phyloP scores from a whole-genome alignment of 169 alveolate species.

The Babesia bovis region DNA sequence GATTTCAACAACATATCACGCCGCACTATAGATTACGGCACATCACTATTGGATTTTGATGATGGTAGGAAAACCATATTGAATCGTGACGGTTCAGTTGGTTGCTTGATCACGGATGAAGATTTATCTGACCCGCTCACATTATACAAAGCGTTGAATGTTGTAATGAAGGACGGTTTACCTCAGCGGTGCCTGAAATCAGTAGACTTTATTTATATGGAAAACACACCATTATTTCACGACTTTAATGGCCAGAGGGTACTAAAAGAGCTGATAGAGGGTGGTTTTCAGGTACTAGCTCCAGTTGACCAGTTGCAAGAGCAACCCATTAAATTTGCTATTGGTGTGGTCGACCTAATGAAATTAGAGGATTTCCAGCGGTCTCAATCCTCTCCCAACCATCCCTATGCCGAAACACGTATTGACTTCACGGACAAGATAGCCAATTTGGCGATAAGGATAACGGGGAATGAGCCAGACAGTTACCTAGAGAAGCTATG shows the following conservation, averaged over 20 bases:
- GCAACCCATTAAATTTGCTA: slow-evolving; percentile 55
- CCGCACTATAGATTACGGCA: slow-evolving; percentile 58
- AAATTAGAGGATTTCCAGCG: slow-evolving; percentile 19
- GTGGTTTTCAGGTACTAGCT: slow-evolving; percentile 52
- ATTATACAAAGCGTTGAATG: slow-evolving; percentile 58
- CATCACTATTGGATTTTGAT: slow-evolving; percentile 39
- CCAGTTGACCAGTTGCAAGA: slow-evolving; percentile 47
- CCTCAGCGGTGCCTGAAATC: slow-evolving; percentile 45
- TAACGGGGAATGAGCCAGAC: slow-evolving; percentile 57
- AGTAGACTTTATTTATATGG: slow-evolving; percentile 51
- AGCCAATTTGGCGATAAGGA: slow-evolving; percentile 45
- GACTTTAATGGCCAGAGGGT: slow-evolving; percentile 45
- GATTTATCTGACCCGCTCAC: slow-evolving; percentile 42
- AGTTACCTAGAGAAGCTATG: slow-evolving; percentile 29
- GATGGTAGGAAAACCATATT: slow-evolving; percentile 12
- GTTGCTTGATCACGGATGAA: slow-evolving; percentile 28
- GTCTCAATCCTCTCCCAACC: slow-evolving; percentile 22
- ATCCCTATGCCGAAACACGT: slow-evolving; percentile 4
- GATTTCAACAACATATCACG: slow-evolving; percentile 64
- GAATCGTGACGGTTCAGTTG: slow-evolving; percentile 66
- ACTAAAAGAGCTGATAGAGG: slow-evolving; percentile 63
- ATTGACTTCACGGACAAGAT: slow-evolving; percentile 46
- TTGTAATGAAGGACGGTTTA: slow-evolving; percentile 46
- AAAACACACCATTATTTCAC: slow-evolving; percentile 41
- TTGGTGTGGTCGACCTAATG: slow-evolving; percentile 42